Evolutionary conservation across 768 basidiomycete genomes (phyloP), one percentile per base, ranked within the genome.

Genomic region (Kondoa malvinella): DNA sequence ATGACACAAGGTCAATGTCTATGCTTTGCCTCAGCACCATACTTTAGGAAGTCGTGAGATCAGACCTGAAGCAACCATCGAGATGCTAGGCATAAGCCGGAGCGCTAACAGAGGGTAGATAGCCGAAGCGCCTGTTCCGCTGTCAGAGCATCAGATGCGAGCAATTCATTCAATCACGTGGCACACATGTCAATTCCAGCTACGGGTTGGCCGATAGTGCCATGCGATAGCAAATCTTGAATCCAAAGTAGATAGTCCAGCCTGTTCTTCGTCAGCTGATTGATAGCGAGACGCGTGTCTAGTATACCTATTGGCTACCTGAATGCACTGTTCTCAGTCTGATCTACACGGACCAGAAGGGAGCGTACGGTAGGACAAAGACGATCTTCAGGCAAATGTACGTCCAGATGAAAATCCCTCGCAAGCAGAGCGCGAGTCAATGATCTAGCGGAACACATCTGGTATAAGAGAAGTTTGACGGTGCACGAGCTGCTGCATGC

Each of bases 241-340:
- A 89, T 78, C 88, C 88, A 89, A 3, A 91, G 80, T 3, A 94
- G 79, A 73, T 95, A 95, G 76, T 95, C 91, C 57, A 92, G 76
- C 72, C 91, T 90, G 70, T 27, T 15, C 4, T 3, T 30, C 21
- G n/a, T 14, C 21, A n/a, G 31, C 50, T 4, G 21, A 21, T 34
- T 27, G n/a, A n/a, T n/a, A 30, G 17, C n/a, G 59, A n/a, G 34
- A 56, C 3, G 17, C 32, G 4, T 31, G 34, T 21, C 59, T 33
- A 25, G 60, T 68, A 32, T n/a, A 86, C 86, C 87, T 82, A 70
- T 88, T 88, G 0, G 87, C 86, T 4, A 88, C 82, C 87, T 88
- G 67, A 2, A 14, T 25, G 12, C 30, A 17, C 31, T 32, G 2
- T 30, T 26, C 1, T 2, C 2, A 25, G 25, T 40, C 4, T n/a